phyloP scores from a whole-genome alignment of 352 stramenopile species.

The Globisporangium echinulatum region DNA sequence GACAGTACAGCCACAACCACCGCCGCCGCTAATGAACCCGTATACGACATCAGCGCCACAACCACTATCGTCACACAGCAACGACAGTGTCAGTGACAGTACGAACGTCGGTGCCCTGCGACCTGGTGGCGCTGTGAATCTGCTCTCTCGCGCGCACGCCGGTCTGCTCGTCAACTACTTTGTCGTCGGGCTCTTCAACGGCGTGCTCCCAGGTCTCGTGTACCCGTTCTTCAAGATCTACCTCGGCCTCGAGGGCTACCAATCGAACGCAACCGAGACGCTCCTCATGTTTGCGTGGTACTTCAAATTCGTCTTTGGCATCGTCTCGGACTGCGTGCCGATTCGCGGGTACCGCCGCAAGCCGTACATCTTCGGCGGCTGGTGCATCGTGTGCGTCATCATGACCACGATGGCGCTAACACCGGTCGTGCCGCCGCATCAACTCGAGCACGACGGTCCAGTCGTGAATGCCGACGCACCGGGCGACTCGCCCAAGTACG shows the following conservation, averaged over 20 bases:
- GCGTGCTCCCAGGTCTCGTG: constrained; percentile 52
- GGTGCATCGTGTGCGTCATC: constrained; percentile 33
- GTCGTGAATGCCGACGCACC: constrained; percentile 7
- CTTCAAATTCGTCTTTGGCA: constrained; percentile 58
- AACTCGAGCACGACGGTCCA: constrained; percentile 7
- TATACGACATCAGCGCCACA: neutral
- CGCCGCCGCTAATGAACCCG: neutral
- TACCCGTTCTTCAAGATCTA: constrained; percentile 77
- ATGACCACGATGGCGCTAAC: constrained; percentile 26
- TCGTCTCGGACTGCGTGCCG: constrained; percentile 55
- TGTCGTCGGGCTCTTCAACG: constrained; percentile 61
- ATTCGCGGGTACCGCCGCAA: constrained; percentile 50
- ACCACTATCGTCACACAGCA: neutral
- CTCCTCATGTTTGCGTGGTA: constrained; percentile 60
- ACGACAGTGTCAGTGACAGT: neutral
- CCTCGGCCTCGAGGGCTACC: constrained; percentile 53
- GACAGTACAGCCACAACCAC: neutral
- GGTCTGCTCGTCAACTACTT: constrained; percentile 66
- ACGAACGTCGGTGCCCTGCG: constrained; percentile 15
- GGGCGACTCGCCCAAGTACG: constrained; percentile 16
- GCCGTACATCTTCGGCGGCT: constrained; percentile 66
- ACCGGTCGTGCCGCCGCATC: constrained; percentile 21
- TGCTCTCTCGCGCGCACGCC: constrained; percentile 17
- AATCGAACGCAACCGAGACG: constrained; percentile 52
- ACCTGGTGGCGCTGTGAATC: constrained; percentile 11